A percentile compares a stretch with the other conserved stretches of the same genome.
These are phyloP conservation scores for Adansonia gregorii DNA, from an alignment of 441 rosid genomes.

Conservation along the genomic window DNA sequence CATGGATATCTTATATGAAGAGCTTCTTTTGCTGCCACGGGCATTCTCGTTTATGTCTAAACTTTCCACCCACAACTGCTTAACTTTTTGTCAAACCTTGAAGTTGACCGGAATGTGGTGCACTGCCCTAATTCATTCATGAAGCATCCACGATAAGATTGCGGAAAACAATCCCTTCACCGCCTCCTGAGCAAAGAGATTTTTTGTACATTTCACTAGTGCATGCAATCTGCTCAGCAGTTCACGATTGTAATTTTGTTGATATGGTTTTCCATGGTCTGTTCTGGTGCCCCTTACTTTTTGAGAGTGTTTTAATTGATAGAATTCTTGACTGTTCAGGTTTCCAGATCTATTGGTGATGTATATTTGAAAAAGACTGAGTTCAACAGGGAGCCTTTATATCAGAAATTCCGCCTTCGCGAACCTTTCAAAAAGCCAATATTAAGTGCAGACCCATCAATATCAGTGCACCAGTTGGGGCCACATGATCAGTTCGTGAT, in stretches of 20 bases:
- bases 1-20: neutral
- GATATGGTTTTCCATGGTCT: slow-evolving; percentile 5
- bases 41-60: neutral
- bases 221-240: neutral
- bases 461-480: slow-evolving; percentile 66
- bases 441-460: slow-evolving; percentile 80
- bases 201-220: neutral
- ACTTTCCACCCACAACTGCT: neutral
- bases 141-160: neutral
- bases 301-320: slow-evolving; percentile 26
- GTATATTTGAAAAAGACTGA: slow-evolving; percentile 84
- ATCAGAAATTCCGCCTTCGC: slow-evolving; percentile 67
- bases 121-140: neutral
- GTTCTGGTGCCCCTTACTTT: slow-evolving; percentile 17
- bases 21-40: neutral
- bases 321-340: slow-evolving; percentile 42
- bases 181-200: neutral
- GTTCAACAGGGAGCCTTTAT: slow-evolving; percentile 90
- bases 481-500: slow-evolving; percentile 61
- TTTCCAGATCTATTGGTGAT: slow-evolving; percentile 95
- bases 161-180: neutral
- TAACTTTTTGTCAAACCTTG: neutral
- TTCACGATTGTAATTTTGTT: neutral
- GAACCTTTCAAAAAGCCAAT: slow-evolving; percentile 76
- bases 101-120: neutral